A percentile compares a stretch with the other conserved stretches of the same genome.
Evolutionary conservation across 306 rosid genomes (phyloP).

Genomic region (Prunus campanulata): DNA sequence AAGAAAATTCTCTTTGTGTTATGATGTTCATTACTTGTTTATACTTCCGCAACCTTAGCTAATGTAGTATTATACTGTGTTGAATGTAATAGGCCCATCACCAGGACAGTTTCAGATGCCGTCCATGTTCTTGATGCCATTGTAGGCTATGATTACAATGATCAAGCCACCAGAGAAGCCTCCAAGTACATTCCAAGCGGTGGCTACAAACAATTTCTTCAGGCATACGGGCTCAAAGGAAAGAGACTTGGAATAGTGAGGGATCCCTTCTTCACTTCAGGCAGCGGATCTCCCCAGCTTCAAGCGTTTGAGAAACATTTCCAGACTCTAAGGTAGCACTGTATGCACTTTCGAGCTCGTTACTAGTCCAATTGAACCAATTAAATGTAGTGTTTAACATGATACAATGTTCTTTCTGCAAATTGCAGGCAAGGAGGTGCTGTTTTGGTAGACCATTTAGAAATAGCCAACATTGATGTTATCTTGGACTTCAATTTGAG

Average conservation of each 20-base stretch:
- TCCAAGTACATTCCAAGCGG: slow-evolving; percentile 33
- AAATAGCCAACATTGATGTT: slow-evolving; percentile 23
- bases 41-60: no score
- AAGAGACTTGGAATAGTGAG: slow-evolving; percentile 69
- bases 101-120: slow-evolving; percentile 48
- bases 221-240: slow-evolving; percentile 50
- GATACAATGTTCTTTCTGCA: neutral
- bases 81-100: slow-evolving; percentile 30
- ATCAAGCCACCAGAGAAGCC: slow-evolving; percentile 24
- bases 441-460: slow-evolving; percentile 27
- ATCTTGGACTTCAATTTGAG: slow-evolving; percentile 14
- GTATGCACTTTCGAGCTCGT: neutral
- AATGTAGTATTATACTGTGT: neutral
- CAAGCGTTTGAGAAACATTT: slow-evolving; percentile 43
- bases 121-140: slow-evolving; percentile 51
- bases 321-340: slow-evolving; percentile 14
- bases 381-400: neutral
- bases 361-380: neutral
- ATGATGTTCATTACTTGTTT: neutral
- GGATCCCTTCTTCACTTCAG: slow-evolving; percentile 34
- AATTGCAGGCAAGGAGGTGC: slow-evolving; percentile 30
- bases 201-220: slow-evolving; percentile 48
- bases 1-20: no score
- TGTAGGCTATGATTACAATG: slow-evolving; percentile 38
- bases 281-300: slow-evolving; percentile 31